These are phyloP conservation scores for Cadophora sp. DNA, from an alignment of 2,329 filamentous ascomycete genomes.

Conservation along the genomic window DNA sequence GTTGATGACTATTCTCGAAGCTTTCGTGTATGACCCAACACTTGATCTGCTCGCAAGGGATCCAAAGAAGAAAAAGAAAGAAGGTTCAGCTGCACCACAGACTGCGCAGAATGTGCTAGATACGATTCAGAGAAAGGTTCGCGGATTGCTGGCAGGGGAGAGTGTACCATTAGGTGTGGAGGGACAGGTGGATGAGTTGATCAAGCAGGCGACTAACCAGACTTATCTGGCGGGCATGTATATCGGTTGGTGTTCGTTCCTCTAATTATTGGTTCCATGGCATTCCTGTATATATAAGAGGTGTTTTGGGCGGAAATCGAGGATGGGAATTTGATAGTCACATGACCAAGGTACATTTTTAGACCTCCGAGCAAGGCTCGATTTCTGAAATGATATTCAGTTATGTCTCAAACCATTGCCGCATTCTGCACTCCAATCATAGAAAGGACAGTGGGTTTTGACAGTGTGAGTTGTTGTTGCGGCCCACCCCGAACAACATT, in stretches of 20 bases:
- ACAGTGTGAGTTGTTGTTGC: background rate
- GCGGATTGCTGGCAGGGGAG: slow-evolving; percentile 83
- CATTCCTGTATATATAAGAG: background rate
- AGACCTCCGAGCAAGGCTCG: too few species aligned
- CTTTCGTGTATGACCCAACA: slow-evolving; percentile 96
- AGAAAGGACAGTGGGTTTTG: background rate
- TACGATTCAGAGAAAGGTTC: slow-evolving; percentile 85
- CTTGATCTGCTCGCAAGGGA: slow-evolving; percentile 85
- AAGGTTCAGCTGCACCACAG: slow-evolving; percentile 59
- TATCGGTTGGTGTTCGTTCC: slow-evolving; percentile 87
- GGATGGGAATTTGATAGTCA: background rate
- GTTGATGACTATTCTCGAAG: slow-evolving; percentile 95
- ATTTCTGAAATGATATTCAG: too few species aligned
- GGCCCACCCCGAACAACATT: background rate
- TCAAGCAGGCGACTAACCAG: slow-evolving; percentile 82
- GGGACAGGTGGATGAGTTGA: slow-evolving; percentile 95
- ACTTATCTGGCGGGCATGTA: slow-evolving; percentile 91
- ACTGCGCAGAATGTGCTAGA: slow-evolving; percentile 84
- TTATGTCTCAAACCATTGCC: too few species aligned
- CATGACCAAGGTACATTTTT: background rate
- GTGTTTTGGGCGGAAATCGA: background rate
- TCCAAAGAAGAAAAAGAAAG: slow-evolving; percentile 57
- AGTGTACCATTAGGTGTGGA: slow-evolving; percentile 93
- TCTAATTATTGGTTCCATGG: slow-evolving; percentile 47
- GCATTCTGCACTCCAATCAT: background rate